These are phyloP conservation scores for Martiniozyma abietophila DNA, from an alignment of 805 yeast species.

Conservation along the genomic window DNA sequence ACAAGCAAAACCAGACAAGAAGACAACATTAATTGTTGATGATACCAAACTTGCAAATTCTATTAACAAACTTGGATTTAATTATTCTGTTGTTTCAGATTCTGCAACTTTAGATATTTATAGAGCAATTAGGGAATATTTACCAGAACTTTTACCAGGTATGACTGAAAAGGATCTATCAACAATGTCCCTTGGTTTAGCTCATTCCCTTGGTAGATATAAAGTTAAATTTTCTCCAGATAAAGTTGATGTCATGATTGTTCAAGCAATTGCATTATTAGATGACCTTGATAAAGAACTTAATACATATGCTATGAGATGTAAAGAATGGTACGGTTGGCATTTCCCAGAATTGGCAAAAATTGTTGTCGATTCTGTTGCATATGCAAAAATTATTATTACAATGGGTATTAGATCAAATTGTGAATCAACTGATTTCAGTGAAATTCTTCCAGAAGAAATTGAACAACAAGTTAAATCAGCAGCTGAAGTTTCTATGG, in stretches of 20 bases:
- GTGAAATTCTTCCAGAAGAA: conserved; percentile 88
- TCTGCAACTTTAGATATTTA: conserved; percentile 90
- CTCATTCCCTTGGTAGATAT: conserved; percentile 97
- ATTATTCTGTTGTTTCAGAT: conserved; percentile 84
- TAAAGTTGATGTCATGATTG: conserved; percentile 98
- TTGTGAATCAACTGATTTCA: conserved; percentile 83
- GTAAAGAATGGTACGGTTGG: conserved; percentile 99
- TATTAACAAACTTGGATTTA: conserved; percentile 86
- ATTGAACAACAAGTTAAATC: conserved; percentile 84
- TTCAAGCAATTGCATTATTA: conserved; percentile 94
- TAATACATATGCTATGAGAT: conserved; percentile 97
- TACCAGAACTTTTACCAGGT: conserved; percentile 93
- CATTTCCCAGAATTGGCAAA: conserved; percentile 99
- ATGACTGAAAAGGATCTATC: conserved; percentile 73
- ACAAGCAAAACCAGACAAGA: conserved; percentile 70
- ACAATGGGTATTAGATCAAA: conserved; percentile 91
- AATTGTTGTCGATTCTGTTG: conserved; percentile 91
- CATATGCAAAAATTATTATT: conserved; percentile 88
- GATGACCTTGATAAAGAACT: conserved; percentile 97
- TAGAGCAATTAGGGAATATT: conserved; percentile 90
- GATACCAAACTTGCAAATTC: conserved; percentile 95
- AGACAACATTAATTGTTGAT: conserved; percentile 79
- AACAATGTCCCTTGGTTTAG: conserved; percentile 96
- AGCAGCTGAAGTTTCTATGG: conserved; percentile 99
- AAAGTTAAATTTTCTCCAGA: conserved; percentile 96